These are phyloP conservation scores for Glonium stellatum DNA, from an alignment of 495 filamentous ascomycete species.

Conservation along the genomic window DNA sequence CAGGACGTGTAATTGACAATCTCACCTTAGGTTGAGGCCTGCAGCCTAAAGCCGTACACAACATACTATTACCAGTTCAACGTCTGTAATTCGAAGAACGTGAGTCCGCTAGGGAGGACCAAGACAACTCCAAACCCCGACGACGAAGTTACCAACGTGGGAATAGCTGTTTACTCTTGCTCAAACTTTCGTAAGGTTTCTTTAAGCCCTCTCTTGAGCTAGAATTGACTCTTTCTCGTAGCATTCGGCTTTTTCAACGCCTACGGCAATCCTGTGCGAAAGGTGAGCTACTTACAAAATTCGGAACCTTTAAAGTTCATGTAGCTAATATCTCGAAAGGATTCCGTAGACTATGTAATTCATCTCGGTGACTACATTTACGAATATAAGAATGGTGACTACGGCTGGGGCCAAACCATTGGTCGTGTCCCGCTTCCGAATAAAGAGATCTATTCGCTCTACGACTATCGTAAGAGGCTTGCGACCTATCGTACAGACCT, in stretches of 20 bases:
- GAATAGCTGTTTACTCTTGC: slow-evolving; percentile 38
- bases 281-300: slow-evolving; percentile 28
- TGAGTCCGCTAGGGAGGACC: slow-evolving; percentile 36
- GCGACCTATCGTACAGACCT: slow-evolving; percentile 58
- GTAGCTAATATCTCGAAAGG: slow-evolving; percentile 23
- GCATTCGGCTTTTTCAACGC: slow-evolving; percentile 57
- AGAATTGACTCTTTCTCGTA: slow-evolving; percentile 10
- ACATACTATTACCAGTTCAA: slow-evolving; percentile 47
- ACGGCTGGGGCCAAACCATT: slow-evolving; percentile 48
- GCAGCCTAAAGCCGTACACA: slow-evolving; percentile 49
- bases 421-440: slow-evolving; percentile 50
- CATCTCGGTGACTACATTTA: slow-evolving; percentile 67
- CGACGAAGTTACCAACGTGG: slow-evolving; percentile 32
- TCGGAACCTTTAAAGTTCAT: neutral
- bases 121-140: slow-evolving; percentile 35
- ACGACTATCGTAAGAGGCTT: slow-evolving; percentile 56
- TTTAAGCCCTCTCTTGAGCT: neutral
- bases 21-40: slow-evolving; percentile 49
- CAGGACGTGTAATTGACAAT: slow-evolving; percentile 13
- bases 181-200: slow-evolving; percentile 33
- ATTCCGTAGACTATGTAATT: slow-evolving; percentile 59
- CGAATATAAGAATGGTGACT: slow-evolving; percentile 52
- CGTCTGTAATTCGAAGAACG: slow-evolving; percentile 35
- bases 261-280: slow-evolving; percentile 57
- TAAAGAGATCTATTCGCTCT: slow-evolving; percentile 44